Evolutionary conservation across 768 basidiomycete genomes (phyloP), one percentile per base, ranked within the genome.

Genomic region (Collybiopsis confluens): DNA sequence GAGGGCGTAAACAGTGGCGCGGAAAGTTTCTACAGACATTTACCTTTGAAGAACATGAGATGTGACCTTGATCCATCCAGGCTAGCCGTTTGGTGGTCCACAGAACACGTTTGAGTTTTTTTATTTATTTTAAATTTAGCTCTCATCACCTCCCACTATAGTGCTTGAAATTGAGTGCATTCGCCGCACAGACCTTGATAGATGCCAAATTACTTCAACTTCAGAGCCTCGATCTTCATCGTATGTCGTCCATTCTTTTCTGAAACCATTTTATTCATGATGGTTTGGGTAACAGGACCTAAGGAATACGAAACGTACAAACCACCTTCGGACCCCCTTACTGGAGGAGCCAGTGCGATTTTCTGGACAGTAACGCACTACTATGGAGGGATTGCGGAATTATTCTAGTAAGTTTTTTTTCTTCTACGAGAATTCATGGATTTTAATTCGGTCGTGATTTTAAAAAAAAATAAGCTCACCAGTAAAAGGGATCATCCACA

Each of bases 11-110:
- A 59, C 24, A 62, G 58, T 27, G 81, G 80, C 9, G 78, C 79
- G 3, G 77, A 79, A 20, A 78, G 76, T 35, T 83, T 85, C 61
- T 81, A 86, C 62, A 68, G 67, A 40, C 83, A 85, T 62, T 65
- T 86, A 16, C 83, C 83, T 1, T 61, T 86, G 41, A 60, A 80
- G 27, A 81, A 81, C 58, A 85, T 86, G 83, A 68, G 80, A 60
- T 86, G 83, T 58, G 82, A 84, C 61, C 59, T 85, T 45, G 78
- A 79, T 47, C 73, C 80, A 0, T 65, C 69, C 0, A 68, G 70
- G 30, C 57, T 81, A 11, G 83, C 82, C 0, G 70, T 79, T 3
- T 86, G 83, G 83, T 85, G 80, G 78, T 80, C 74, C 2, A 69
- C 70, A 8, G 69, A 76, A 60, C 69, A 78, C 59, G 79, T 76